These are phyloP conservation scores for Lentinula raphanica DNA, from an alignment of 768 basidiomycete species.

Conservation along the genomic window DNA sequence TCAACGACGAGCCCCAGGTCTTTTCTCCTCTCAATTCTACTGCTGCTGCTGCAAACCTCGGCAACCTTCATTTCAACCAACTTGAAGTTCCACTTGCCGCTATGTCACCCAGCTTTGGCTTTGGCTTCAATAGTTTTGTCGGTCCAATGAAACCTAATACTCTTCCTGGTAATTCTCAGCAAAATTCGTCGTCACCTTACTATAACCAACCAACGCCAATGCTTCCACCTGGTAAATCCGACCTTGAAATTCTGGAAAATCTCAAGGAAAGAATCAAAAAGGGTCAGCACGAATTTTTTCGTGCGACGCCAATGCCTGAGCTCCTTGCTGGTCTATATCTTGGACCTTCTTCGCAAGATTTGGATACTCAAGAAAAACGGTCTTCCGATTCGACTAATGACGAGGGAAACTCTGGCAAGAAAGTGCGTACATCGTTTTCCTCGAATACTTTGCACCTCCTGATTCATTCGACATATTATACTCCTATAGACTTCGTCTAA, in stretches of 20 bases:
- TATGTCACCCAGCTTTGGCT: neutral
- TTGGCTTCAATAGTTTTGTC: slow-evolving; percentile 6
- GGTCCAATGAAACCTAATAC: neutral
- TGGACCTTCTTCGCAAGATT: slow-evolving; percentile 34
- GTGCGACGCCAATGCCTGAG: slow-evolving; percentile 59
- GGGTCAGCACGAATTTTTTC: slow-evolving; percentile 69
- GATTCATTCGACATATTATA: neutral
- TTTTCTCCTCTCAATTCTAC: neutral
- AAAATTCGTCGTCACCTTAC: neutral
- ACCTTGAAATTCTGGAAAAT: slow-evolving; percentile 70
- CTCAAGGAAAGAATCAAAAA: slow-evolving; percentile 69
- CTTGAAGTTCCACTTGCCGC: neutral
- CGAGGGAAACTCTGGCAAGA: slow-evolving; percentile 13
- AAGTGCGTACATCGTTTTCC: slow-evolving; percentile 6
- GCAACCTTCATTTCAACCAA: neutral
- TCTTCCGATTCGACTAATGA: neutral
- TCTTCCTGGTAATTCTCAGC: neutral
- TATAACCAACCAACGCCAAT: neutral
- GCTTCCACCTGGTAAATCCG: slow-evolving; percentile 52
- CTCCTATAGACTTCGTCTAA: neutral
- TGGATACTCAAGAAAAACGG: slow-evolving; percentile 4
- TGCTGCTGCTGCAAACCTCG: neutral
- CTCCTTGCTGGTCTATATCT: slow-evolving; percentile 61
- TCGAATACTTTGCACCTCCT: neutral
- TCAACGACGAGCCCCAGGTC: neutral